A percentile compares a stretch with the other conserved stretches of the same genome.
Conservation (phyloP, 2,329 filamentous ascomycete genomes). For the Calonectria pseudoreteaudii region DNA sequence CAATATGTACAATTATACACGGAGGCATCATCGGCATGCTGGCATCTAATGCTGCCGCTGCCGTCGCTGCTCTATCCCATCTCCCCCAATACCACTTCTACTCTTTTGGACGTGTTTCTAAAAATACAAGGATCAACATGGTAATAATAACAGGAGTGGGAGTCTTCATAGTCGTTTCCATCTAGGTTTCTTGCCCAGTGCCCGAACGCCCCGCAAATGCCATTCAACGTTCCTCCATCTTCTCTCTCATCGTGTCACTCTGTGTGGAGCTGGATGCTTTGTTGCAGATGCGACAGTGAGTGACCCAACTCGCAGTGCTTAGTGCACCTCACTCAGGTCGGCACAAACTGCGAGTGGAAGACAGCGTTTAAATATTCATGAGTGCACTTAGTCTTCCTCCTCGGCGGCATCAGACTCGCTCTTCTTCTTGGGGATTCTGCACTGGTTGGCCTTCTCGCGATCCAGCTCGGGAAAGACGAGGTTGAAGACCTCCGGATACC, state of each 20-base stretch:
- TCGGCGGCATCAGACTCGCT: conserved; percentile 50
- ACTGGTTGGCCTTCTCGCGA: conserved; percentile 77
- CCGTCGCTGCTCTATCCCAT: conserved; percentile 24
- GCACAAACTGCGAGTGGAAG: not conserved
- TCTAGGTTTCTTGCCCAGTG: conserved; percentile 43
- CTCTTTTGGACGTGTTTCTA: conserved; percentile 40
- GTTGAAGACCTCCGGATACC: conserved; percentile 95
- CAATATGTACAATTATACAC: conserved; percentile 43
- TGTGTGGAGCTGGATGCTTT: conserved; percentile 15
- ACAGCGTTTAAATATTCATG: conserved; percentile 7
- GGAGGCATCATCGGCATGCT: conserved; percentile 33
- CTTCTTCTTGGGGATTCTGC: conserved; percentile 68
- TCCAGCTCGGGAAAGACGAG: conserved; percentile 89
- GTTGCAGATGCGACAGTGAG: conserved; percentile 2
- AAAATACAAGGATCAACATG: conserved; percentile 42
- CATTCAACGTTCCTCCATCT: conserved; percentile 23
- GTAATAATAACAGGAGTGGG: conserved; percentile 45
- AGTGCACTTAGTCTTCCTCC: conserved; percentile 47
- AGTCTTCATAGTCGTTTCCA: conserved; percentile 46
- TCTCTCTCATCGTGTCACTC: not conserved
- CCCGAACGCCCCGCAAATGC: conserved; percentile 44
- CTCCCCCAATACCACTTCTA: conserved; percentile 33
- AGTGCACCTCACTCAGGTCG: conserved; percentile 2
- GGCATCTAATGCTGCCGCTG: conserved; percentile 27
- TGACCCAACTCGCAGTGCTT: not conserved